Percentiles rank a stretch among this genome's conserved stretches.
Conservation (phyloP, 2,329 filamentous ascomycete species). For the Colletotrichum gigasporum region DNA sequence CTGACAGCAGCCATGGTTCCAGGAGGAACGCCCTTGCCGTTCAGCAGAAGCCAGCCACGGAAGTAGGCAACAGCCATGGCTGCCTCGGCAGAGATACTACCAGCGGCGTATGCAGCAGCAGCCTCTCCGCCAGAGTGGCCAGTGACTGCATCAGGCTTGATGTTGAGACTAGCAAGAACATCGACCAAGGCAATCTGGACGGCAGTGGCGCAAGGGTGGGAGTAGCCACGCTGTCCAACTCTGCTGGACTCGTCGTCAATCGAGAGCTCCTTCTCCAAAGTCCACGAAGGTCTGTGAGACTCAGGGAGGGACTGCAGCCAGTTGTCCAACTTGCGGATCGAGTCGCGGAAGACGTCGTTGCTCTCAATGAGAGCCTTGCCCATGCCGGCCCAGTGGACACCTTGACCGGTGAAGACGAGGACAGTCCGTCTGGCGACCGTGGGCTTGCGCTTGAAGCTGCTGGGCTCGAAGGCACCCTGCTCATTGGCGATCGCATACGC, state of each 20-base stretch:
- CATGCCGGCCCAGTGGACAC: slow-evolving; percentile 33
- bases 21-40: slow-evolving; percentile 20
- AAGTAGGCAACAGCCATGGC: slow-evolving; percentile 51
- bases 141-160: slow-evolving; percentile 45
- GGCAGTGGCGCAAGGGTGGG: slow-evolving; percentile 42
- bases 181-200: slow-evolving; percentile 52
- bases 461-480: slow-evolving; percentile 31
- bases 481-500: slow-evolving; percentile 35
- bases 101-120: slow-evolving; percentile 53
- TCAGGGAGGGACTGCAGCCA: slow-evolving; percentile 17
- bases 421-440: slow-evolving; percentile 9
- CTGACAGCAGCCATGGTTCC: slow-evolving; percentile 53
- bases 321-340: slow-evolving; percentile 31
- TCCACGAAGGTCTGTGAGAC: slow-evolving; percentile 32
- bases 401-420: slow-evolving; percentile 34
- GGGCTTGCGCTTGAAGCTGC: slow-evolving; percentile 17
- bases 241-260: slow-evolving; percentile 35
- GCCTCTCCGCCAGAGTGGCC: slow-evolving; percentile 57
- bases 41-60: slow-evolving; percentile 43
- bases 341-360: slow-evolving; percentile 12
- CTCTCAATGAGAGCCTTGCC: slow-evolving; percentile 21
- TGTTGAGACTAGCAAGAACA: slow-evolving; percentile 41
- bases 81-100: slow-evolving; percentile 43
- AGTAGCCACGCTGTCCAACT: slow-evolving; percentile 35
- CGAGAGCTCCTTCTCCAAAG: slow-evolving; percentile 37